A percentile compares a stretch with the other conserved stretches of the same genome.
Evolutionary conservation across 139 green algal genomes (phyloP).

Genomic region (Gonium pectorale): DNA sequence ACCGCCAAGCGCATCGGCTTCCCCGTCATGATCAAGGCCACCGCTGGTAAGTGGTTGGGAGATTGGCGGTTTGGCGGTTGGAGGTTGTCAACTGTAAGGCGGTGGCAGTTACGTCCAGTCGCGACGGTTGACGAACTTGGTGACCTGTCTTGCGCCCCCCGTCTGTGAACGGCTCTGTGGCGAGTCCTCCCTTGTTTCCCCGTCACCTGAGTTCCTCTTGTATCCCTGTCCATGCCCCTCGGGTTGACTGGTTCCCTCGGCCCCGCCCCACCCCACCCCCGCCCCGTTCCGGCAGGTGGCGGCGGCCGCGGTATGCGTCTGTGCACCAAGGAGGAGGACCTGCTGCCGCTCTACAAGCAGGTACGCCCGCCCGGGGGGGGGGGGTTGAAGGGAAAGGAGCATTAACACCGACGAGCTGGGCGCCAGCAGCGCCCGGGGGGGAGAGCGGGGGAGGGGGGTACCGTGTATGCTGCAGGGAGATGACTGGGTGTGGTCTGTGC

Average conservation of each 20-base stretch:
- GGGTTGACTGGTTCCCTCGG: neutral
- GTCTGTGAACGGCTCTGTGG: no score
- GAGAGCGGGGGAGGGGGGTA: no score
- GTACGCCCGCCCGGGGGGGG: conserved; percentile 13
- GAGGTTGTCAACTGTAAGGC: no score
- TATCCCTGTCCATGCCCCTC: neutral
- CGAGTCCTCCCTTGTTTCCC: no score
- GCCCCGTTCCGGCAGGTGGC: conserved; percentile 54
- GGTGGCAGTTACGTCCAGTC: no score
- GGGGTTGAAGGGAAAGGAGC: neutral
- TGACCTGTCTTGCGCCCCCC: no score
- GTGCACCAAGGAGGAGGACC: conserved; percentile 80
- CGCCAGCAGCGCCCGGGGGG: no score
- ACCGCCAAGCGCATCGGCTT: conserved; percentile 84
- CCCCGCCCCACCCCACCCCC: neutral
- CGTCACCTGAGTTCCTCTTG: no score
- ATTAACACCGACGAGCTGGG: no score
- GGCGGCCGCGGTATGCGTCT: conserved; percentile 94
- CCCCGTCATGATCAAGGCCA: conserved; percentile 98
- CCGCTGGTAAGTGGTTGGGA: conserved; percentile 68
- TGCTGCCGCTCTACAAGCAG: conserved; percentile 85
- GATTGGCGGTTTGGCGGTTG: neutral
- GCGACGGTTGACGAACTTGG: no score
- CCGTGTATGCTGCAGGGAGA: no score
- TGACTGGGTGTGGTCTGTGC: no score